These are phyloP conservation scores for Halenospora varia DNA, from an alignment of 495 filamentous ascomycete genomes.

Conservation along the genomic window DNA sequence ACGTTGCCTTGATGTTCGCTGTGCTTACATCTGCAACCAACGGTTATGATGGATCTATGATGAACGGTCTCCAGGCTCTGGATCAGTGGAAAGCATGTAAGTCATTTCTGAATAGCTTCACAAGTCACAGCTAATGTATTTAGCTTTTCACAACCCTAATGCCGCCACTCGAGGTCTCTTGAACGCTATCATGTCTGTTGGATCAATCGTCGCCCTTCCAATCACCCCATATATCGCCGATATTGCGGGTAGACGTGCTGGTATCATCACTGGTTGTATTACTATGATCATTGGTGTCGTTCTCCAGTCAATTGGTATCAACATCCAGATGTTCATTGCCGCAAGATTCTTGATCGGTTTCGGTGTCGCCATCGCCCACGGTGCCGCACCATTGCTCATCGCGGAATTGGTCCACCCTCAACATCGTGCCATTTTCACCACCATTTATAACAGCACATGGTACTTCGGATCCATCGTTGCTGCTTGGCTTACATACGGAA, in stretches of 20 bases:
- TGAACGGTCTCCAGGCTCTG: conserved; percentile 34
- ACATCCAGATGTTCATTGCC: conserved; percentile 40
- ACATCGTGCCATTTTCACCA: conserved; percentile 49
- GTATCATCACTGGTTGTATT: conserved; percentile 47
- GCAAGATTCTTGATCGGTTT: conserved; percentile 43
- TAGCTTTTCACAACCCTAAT: conserved; percentile 28
- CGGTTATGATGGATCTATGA: conserved; percentile 34
- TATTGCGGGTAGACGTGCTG: conserved; percentile 41
- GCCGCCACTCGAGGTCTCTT: conserved; percentile 28
- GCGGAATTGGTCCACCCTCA: conserved; percentile 51
- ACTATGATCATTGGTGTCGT: conserved; percentile 49
- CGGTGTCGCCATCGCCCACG: conserved; percentile 42
- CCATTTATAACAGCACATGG: conserved; percentile 51
- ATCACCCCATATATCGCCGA: conserved; percentile 46
- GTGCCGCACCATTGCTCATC: conserved; percentile 45
- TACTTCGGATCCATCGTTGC: conserved; percentile 44
- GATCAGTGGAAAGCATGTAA: conserved; percentile 28
- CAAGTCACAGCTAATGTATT: neutral
- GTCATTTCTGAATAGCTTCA: neutral
- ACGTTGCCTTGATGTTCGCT: conserved; percentile 31
- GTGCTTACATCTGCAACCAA: conserved; percentile 22
- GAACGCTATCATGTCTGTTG: conserved; percentile 34
- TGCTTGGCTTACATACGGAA: conserved; percentile 38
- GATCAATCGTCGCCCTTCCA: conserved; percentile 45
- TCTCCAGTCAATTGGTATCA: conserved; percentile 42